A percentile compares a stretch with the other conserved stretches of the same genome.
Conservation (phyloP, 805 yeast genomes). For the Wickerhamiella occidentalis region DNA sequence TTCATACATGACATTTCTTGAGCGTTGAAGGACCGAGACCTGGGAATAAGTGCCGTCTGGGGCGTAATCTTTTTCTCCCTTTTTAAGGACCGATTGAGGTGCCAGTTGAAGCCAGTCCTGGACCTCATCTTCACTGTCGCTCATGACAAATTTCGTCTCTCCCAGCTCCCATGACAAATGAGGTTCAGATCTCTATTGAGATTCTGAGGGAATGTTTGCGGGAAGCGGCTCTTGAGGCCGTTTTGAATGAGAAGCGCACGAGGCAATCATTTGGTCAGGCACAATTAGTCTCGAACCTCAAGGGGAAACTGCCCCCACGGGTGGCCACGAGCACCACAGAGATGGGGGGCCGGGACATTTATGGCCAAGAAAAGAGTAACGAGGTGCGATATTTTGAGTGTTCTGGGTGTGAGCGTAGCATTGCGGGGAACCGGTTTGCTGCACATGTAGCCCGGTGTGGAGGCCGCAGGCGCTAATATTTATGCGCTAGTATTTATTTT, state of each 20-base stretch:
- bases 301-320: background rate
- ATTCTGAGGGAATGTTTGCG: slow-evolving; percentile 25
- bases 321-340: slow-evolving; percentile 2
- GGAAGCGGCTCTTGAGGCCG: slow-evolving; percentile 26
- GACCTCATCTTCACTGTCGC: slow-evolving; percentile 29
- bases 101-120: slow-evolving; percentile 32
- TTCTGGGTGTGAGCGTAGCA: slow-evolving; percentile 68
- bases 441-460: slow-evolving; percentile 79
- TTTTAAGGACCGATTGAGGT: slow-evolving; percentile 28
- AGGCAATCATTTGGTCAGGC: slow-evolving; percentile 28
- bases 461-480: slow-evolving; percentile 37
- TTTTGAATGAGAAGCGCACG: slow-evolving; percentile 26
- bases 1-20: slow-evolving; percentile 59
- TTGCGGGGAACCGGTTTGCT: slow-evolving; percentile 87
- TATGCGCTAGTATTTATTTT: background rate
- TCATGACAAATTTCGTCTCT: slow-evolving; percentile 10
- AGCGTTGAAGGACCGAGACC: slow-evolving; percentile 34
- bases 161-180: slow-evolving; percentile 5
- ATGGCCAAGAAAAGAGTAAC: slow-evolving; percentile 33
- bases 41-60: slow-evolving; percentile 64
- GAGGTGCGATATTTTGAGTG: slow-evolving; percentile 63
- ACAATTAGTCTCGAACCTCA: slow-evolving; percentile 1
- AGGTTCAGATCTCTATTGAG: slow-evolving; percentile 4
- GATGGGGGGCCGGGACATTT: slow-evolving; percentile 31
- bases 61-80: slow-evolving; percentile 79